phyloP scores from a whole-genome alignment of 2,329 filamentous ascomycete species.

The Whalleya microplaca region DNA sequence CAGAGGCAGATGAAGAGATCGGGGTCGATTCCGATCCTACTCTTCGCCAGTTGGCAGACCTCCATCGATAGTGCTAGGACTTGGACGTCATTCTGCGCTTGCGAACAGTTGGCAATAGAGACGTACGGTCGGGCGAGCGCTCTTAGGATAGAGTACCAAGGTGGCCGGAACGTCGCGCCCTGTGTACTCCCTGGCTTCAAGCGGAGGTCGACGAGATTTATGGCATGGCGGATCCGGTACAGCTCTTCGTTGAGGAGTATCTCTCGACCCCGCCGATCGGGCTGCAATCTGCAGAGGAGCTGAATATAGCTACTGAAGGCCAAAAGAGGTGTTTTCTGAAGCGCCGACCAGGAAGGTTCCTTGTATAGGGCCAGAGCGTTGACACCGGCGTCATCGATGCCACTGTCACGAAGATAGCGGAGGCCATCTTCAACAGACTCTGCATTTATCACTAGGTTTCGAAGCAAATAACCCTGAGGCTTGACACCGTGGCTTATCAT shows the following conservation, averaged over 20 bases:
- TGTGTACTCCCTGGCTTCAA: slow-evolving; percentile 30
- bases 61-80: slow-evolving; percentile 39
- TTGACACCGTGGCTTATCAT: slow-evolving; percentile 57
- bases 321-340: slow-evolving; percentile 37
- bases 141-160: slow-evolving; percentile 48
- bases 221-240: slow-evolving; percentile 39
- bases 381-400: slow-evolving; percentile 29
- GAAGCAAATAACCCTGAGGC: slow-evolving; percentile 55
- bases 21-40: slow-evolving; percentile 37
- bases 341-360: slow-evolving; percentile 23
- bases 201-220: slow-evolving; percentile 37
- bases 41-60: slow-evolving; percentile 36
- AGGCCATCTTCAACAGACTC: slow-evolving; percentile 50
- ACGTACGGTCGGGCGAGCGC: slow-evolving; percentile 42
- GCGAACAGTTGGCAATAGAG: slow-evolving; percentile 32
- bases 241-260: slow-evolving; percentile 28
- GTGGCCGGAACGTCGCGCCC: slow-evolving; percentile 40
- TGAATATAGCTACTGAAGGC: slow-evolving; percentile 56
- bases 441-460: slow-evolving; percentile 59
- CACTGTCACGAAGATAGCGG: slow-evolving; percentile 54
- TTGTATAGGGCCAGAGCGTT: slow-evolving; percentile 23
- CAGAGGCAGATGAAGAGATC: slow-evolving; percentile 43
- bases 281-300: slow-evolving; percentile 51
- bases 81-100: slow-evolving; percentile 31
- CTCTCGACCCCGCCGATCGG: slow-evolving; percentile 26